phyloP scores from a whole-genome alignment of 78 protist species.

The Dictyostelium brefeldianum region DNA sequence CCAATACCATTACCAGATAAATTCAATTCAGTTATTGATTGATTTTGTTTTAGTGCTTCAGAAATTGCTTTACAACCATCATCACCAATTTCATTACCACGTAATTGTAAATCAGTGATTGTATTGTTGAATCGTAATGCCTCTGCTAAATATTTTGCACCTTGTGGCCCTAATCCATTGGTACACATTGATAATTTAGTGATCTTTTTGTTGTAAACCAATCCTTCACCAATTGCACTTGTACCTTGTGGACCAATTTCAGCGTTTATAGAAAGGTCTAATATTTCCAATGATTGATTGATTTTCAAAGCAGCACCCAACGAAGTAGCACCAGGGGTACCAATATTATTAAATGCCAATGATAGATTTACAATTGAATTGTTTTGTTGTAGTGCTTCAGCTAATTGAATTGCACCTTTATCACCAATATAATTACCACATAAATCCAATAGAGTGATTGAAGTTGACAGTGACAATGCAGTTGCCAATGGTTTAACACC shows the following conservation, averaged over 20 bases:
- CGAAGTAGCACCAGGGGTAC: constrained; percentile 41
- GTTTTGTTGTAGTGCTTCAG: constrained; percentile 47
- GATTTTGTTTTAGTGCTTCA: constrained; percentile 43
- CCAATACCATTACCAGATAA: constrained; percentile 65
- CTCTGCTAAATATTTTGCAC: constrained; percentile 56
- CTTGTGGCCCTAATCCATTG: constrained; percentile 78
- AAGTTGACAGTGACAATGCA: constrained; percentile 12
- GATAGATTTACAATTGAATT: constrained; percentile 39
- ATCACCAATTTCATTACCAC: constrained; percentile 77
- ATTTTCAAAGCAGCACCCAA: constrained; percentile 32
- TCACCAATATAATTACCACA: constrained; percentile 79
- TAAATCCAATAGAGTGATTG: constrained; percentile 67
- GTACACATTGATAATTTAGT: constrained; percentile 20
- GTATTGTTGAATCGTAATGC: constrained; percentile 45
- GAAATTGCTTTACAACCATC: constrained; percentile 47
- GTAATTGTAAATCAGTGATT: constrained; percentile 58
- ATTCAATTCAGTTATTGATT: constrained; percentile 48
- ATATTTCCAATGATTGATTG: constrained; percentile 8
- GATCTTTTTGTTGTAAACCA: constrained; percentile 28
- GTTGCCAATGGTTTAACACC: constrained; percentile 65
- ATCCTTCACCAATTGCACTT: constrained; percentile 2
- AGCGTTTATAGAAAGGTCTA: constrained; percentile 75
- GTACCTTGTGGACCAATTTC: constrained; percentile 56
- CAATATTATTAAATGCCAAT: constrained; percentile 71
- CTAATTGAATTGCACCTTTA: constrained; percentile 72